These are phyloP conservation scores for Carex arenaria DNA, from an alignment of 202 grass and related monocot genomes.

Conservation along the genomic window DNA sequence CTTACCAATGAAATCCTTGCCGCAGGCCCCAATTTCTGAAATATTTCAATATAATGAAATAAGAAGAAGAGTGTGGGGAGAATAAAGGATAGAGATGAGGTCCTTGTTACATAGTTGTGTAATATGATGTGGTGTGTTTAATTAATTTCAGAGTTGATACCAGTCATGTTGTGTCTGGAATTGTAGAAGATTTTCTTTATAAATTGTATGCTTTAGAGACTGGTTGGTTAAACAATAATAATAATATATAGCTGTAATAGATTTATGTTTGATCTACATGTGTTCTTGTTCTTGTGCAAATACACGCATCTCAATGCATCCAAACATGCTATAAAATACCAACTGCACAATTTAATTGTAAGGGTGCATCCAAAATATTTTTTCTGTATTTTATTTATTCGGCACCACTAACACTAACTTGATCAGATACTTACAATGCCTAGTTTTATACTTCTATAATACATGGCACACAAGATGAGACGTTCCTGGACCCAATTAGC, in stretches of 20 bases:
- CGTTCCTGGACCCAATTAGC: no score
- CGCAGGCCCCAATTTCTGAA: constrained; percentile 87
- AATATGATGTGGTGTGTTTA: neutral
- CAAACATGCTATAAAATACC: neutral
- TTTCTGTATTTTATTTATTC: neutral
- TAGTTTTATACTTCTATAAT: no score
- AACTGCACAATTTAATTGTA: no score
- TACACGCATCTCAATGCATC: neutral
- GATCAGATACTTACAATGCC: no score
- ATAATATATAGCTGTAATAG: neutral
- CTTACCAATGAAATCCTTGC: constrained; percentile 92
- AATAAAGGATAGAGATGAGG: constrained; percentile 39
- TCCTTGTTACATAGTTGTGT: neutral
- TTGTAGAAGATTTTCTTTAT: neutral
- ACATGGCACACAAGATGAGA: no score
- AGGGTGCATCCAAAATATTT: neutral
- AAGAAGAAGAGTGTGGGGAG: constrained; percentile 8
- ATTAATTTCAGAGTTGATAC: neutral
- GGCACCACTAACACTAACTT: no score
- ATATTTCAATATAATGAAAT: constrained; percentile 10
- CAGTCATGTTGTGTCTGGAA: neutral
- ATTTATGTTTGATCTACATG: neutral
- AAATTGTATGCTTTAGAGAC: neutral
- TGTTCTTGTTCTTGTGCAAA: neutral
- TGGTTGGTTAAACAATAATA: neutral